Evolutionary conservation across 1,284 basidiomycete genomes (phyloP), one percentile per base, ranked within the genome.

Genomic region (Cystobasidiaceae sp.): DNA sequence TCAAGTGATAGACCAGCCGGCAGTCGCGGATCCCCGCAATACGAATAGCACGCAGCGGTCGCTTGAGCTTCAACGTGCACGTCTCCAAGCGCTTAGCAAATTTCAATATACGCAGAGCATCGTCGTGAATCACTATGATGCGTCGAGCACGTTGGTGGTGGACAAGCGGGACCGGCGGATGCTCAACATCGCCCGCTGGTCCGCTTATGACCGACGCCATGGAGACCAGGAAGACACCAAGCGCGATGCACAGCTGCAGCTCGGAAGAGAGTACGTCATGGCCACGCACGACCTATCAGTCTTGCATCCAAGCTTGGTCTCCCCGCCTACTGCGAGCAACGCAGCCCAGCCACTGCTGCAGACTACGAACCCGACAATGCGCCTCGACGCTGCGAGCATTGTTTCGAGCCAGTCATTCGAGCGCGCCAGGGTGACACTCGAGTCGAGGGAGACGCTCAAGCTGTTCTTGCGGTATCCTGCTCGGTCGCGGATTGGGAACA

Each of bases 261-360:
- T 50, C 17, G 25, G 23, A 23, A 37, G 39, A 39, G 46, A 43
- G 21, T 59, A 66, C 39, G 52, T 37, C 23, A 66, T 66, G 63
- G 63, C 63, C 21, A 66, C 63, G n/a, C 63, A 66, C 37, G 55
- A 57, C 51, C 55, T 66, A 23, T 64, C 61, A n/a, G 34, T 45
- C 15, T 19, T 55, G 43, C 51, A 64, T 39, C 61, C 61, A 28
- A 34, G n/a, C 13, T 49, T 52, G 25, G 33, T 8, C 32, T 37
- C 25, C 25, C 43, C 34, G 1, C 37, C 45, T 5, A 32, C 15
- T 15, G 63, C 45, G 4, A 46, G n/a, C n/a, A n/a, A n/a, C n/a
- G n/a, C n/a, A n/a, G n/a, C n/a, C n/a, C n/a, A 19, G 21, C 23
- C 63, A 19, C n/a, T 66, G 15, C 25, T 58, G 21, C 63, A 66